Base-by-base conservation (phyloP, 208 protist species). In the Strigomonas galati region DNA sequence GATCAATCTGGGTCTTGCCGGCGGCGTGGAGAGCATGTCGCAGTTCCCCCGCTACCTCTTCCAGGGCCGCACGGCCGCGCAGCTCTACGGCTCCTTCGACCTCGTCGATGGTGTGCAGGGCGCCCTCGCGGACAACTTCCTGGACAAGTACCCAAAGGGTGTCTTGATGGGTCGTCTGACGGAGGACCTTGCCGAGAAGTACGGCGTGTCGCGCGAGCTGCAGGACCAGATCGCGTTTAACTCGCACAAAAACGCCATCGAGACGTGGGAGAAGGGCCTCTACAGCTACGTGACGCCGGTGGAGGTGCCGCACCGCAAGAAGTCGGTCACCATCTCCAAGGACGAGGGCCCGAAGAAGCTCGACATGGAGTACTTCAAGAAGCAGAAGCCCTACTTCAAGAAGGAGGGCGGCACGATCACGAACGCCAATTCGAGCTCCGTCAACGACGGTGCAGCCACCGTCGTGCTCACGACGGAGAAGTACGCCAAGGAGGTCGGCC, bases 181-280 rank as follows among this genome's bases (percentile, higher is more conserved):
- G 30, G 97, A 98, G 65, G 67, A 78, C 30, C 84, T 86, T 51
- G 90, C 88, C 19, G 73, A 82, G 51, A 88, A 98, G 72, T 85
- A 96, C 64, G 74, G 71, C 40, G 84, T 99, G 32, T 89, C 89
- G 30, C 81, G 91, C 57, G 79, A 97, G 70, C 52, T 89, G 49
- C 95, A 98, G 74, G 96, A 98, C 78, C 82, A 88, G 23, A 98
- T 92, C 68, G 94, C 97, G 37, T 82, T 89, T 58, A 53, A 84
- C 63, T 97, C 92, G 26, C 97, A 98, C 82, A 85, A 80, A 46
- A 86, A 92, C 54, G 89, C 89, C 1, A 43, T 53, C 23, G 80
- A 89, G 32, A 64, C 66, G 21, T 82, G 93, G 77, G 70, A 93
- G 14, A 93, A 92, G 53, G 67, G 71, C 9, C 93, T 98, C 62